Evolutionary conservation across 352 stramenopile species (phyloP).

Genomic region (Phytophthora nicotianae): DNA sequence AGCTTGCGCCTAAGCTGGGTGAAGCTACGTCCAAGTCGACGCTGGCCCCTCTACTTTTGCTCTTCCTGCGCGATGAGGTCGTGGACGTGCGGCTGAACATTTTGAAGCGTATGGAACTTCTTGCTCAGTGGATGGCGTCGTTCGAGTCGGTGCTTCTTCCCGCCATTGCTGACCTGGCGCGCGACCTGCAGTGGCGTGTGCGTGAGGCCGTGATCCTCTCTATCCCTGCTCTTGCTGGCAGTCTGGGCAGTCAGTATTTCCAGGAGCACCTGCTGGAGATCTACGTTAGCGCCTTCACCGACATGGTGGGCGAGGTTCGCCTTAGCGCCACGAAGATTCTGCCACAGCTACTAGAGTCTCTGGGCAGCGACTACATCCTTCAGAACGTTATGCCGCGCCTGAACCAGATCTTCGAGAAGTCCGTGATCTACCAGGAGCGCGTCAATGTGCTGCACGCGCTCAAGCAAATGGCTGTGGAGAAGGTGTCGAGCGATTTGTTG

Average conservation of each 20-base stretch:
- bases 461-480: slow-evolving; percentile 76
- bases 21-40: slow-evolving; percentile 90
- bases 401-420: slow-evolving; percentile 84
- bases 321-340: slow-evolving; percentile 92
- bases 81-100: slow-evolving; percentile 95
- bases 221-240: slow-evolving; percentile 91
- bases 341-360: slow-evolving; percentile 69
- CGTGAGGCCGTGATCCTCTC: slow-evolving; percentile 91
- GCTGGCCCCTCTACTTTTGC: slow-evolving; percentile 74
- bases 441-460: slow-evolving; percentile 84
- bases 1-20: slow-evolving; percentile 92
- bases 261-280: slow-evolving; percentile 89
- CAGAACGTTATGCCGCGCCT: slow-evolving; percentile 84
- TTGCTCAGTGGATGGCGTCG: slow-evolving; percentile 91
- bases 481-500: slow-evolving; percentile 73
- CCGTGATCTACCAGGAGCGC: slow-evolving; percentile 86
- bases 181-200: slow-evolving; percentile 94
- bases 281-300: slow-evolving; percentile 91
- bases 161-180: slow-evolving; percentile 91
- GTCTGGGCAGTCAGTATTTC: slow-evolving; percentile 82
- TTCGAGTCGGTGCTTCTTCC: slow-evolving; percentile 80
- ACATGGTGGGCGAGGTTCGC: slow-evolving; percentile 95
- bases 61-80: slow-evolving; percentile 89
- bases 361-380: slow-evolving; percentile 84
- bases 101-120: slow-evolving; percentile 92